Base-by-base conservation (phyloP, 2,329 filamentous ascomycete species). In the Sclerotinia borealis region DNA sequence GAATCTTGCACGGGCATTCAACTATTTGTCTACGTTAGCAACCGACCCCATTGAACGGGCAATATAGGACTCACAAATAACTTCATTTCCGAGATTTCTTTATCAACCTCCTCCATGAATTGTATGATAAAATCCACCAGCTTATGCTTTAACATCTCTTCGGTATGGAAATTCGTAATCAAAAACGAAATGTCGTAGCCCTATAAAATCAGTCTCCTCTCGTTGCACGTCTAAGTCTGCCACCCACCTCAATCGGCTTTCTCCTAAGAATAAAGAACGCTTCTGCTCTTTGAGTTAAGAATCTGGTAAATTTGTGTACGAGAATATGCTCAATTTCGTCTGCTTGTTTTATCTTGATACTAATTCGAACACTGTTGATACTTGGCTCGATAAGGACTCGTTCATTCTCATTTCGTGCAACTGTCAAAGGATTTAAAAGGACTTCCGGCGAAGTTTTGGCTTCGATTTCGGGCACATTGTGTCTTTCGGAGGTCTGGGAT, bases 31-130 rank as follows among this genome's bases (percentile, higher is more conserved):
- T 22, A 9, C 80, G 67, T 71, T 39, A 69, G 65, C 60, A 60
- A 49, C 27, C 7, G 11, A 8, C 15, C 22, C 27, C 17, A 41
- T 29, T 13, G 45, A 3, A 25, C 25, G 11, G 3, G 11, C 19
- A 39, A n/a, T n/a, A 49, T n/a, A 52, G 37, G 49, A 81, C 91
- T 71, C 84, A 97, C 93, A 78, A 99, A 99, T 73, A 99, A 89
- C 84, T 99, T 99, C 95, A 99, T 98, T 80, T 99, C 96, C 3
- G 95, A 98, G 65, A 99, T 99, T 78, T 99, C 95, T 83, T 99
- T 99, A 78, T 99, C 96, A 5, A 99, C 96, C 77, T 99, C 95
- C 78, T 99, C 93, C 93, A 99, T 98, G 74, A 99, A 99, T 74
- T 98, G 89, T 69, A 99, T 97, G 71, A 99, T 96, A 74, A 99